A percentile compares a stretch with the other conserved stretches of the same genome.
Evolutionary conservation across 2,329 filamentous ascomycete genomes (phyloP).

Genomic region (Aureobasidium sp.): DNA sequence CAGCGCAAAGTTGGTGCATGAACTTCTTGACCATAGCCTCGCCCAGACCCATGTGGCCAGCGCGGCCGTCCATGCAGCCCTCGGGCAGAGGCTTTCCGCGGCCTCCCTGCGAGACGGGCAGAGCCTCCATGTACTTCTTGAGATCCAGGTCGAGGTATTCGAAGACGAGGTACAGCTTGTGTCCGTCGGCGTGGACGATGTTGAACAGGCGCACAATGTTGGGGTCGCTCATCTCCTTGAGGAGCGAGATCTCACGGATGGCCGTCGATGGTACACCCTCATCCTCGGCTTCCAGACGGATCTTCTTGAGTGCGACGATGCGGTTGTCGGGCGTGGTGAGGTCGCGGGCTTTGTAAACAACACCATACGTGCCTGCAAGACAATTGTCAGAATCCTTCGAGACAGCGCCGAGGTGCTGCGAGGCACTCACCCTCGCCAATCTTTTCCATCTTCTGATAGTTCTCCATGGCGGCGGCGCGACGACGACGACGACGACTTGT

Average conservation of each 20-base stretch:
- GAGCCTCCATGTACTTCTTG: conserved; percentile 93
- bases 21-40: conserved; percentile 83
- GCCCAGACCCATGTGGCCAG: conserved; percentile 64
- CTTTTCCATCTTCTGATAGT: conserved; percentile 95
- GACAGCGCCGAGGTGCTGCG: neutral
- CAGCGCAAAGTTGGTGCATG: conserved; percentile 82
- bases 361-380: conserved; percentile 74
- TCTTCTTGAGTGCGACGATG: conserved; percentile 92
- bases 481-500: neutral
- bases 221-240: conserved; percentile 90
- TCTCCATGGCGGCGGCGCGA: conserved; percentile 58
- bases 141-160: conserved; percentile 87
- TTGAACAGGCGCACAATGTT: conserved; percentile 85
- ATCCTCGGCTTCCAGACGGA: conserved; percentile 88
- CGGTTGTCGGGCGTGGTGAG: conserved; percentile 67
- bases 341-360: conserved; percentile 90
- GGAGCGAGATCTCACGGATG: conserved; percentile 86
- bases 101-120: conserved; percentile 76
- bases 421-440: conserved; percentile 74
- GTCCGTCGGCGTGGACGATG: conserved; percentile 89
- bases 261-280: conserved; percentile 88
- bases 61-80: conserved; percentile 51
- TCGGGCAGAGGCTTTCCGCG: conserved; percentile 80
- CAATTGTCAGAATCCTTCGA: conserved; percentile 1
- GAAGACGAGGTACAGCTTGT: conserved; percentile 90